phyloP scores from a whole-genome alignment of 1,284 basidiomycete species.

The Ustilago sp. region DNA sequence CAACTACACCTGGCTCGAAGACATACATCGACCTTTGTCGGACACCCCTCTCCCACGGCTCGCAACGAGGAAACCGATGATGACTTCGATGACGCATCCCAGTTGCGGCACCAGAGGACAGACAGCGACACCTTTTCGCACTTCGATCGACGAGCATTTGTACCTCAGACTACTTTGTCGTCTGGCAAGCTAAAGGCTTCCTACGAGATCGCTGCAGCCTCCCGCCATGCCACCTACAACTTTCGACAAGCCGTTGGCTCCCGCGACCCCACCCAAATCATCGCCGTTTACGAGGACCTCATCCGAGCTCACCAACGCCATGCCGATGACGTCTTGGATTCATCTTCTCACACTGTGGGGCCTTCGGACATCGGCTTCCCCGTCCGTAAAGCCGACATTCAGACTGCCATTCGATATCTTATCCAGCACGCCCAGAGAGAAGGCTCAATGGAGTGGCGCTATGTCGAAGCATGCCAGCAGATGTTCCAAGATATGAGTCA shows the following conservation, averaged over 20 bases:
- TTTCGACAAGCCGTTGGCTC: conserved; percentile 25
- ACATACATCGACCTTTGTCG: neutral
- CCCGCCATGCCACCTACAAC: conserved; percentile 11
- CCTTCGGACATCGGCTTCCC: conserved; percentile 22
- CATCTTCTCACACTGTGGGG: conserved; percentile 6
- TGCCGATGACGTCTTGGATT: conserved; percentile 3
- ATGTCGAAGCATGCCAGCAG: conserved; percentile 19
- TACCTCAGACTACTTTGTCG: neutral
- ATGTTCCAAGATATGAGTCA: conserved; percentile 38
- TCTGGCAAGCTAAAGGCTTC: conserved; percentile 6
- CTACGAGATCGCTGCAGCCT: conserved; percentile 22
- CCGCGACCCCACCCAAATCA: conserved; percentile 2
- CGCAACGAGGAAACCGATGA: conserved; percentile 3
- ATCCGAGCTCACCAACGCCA: conserved; percentile 15
- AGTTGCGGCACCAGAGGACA: neutral
- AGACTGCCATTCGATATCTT: conserved; percentile 27
- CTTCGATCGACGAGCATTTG: conserved; percentile 21
- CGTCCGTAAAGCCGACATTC: conserved; percentile 36
- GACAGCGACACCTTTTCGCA: conserved; percentile 17
- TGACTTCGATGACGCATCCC: neutral
- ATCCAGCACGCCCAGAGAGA: conserved; percentile 14
- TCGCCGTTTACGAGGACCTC: conserved; percentile 22
- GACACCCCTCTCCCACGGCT: neutral
- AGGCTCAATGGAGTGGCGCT: conserved; percentile 1
- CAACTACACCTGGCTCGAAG: neutral